Base-by-base conservation (phyloP, 768 basidiomycete genomes). In the Neoboletus magnificus region DNA sequence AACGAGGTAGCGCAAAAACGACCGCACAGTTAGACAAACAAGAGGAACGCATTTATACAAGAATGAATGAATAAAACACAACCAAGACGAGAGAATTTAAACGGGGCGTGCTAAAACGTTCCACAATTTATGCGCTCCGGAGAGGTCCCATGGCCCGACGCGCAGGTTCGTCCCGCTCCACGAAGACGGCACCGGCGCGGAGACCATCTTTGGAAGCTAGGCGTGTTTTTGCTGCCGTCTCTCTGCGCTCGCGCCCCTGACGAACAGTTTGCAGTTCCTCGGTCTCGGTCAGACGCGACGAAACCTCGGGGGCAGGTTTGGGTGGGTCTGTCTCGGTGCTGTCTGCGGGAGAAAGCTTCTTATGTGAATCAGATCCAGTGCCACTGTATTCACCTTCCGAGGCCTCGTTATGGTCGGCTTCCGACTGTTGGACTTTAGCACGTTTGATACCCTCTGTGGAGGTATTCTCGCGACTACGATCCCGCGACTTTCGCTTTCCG, bases 101-200 rank as follows among this genome's bases (percentile, higher is more conserved):
- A 36, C 18, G 2, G 4, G 11, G 30, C 4, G 15, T 10, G 7
- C 16, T 37, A 16, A 2, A 29, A 18, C 3, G 10, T 12, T 57
- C 20, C 5, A 15, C 27, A 33, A 13, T 35, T 35, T 62, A 67
- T 42, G 58, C 45, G 18, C 62, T 62, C 35, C 67, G 64, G 29
- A 43, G 40, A 23, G 70, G 71, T 6, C 70, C 71, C 57, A 71
- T 58, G n/a, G 70, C 70, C 18, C 70, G 52, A 29, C 69, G 66
- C 16, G 55, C 59, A 25, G 70, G 71, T 35, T 67, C 65, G 30
- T 71, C 71, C 40, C 63, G 62, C 32, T 73, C 69, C 0, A 58
- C 13, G 29, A 62, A 48, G 30, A 71, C 44, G 20, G 70, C 71
- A 5, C 70, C 70, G 1, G 71, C 67, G 2, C 69, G 71, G 1